Percentiles rank a stretch among this genome's conserved stretches.
phyloP scores from a whole-genome alignment of 164 flowering plant genomes.

The Amborella trichopoda region DNA sequence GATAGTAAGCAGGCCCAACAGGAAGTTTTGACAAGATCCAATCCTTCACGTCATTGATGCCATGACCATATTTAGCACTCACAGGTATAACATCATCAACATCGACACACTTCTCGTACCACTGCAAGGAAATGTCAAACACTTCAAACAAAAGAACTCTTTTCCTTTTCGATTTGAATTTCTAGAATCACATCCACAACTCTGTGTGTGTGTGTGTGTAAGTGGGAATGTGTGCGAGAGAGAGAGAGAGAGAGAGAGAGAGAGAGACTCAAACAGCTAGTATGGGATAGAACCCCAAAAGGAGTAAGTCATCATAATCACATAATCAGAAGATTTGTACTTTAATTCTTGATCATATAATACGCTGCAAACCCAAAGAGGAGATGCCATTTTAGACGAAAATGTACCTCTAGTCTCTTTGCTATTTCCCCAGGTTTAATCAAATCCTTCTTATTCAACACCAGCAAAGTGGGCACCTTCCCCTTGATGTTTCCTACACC shows the following conservation, averaged over 20 bases:
- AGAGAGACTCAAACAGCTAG: too few species aligned
- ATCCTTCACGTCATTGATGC: conserved; percentile 83
- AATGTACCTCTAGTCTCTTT: conserved; percentile 79
- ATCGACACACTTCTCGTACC: conserved; percentile 86
- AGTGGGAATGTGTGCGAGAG: too few species aligned
- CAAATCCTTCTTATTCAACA: conserved; percentile 85
- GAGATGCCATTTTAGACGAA: too few species aligned
- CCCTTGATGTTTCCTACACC: conserved; percentile 45
- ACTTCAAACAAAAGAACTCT: conserved; percentile 1
- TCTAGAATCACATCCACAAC: too few species aligned
- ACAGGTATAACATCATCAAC: conserved; percentile 96
- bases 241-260: too few species aligned
- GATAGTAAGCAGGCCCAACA: conserved; percentile 80
- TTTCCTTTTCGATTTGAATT: too few species aligned
- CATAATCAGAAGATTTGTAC: too few species aligned
- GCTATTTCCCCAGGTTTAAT: conserved; percentile 97
- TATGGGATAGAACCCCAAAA: too few species aligned
- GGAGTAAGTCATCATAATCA: too few species aligned
- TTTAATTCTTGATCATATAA: too few species aligned
- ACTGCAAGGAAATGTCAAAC: conserved; percentile 33
- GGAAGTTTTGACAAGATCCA: conserved; percentile 98
- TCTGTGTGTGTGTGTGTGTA: too few species aligned
- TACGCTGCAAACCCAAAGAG: too few species aligned
- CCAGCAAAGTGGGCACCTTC: conserved; percentile 66
- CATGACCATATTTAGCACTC: conserved; percentile 95